phyloP scores from a whole-genome alignment of 805 yeast species.

The Kazachstania taianensis region DNA sequence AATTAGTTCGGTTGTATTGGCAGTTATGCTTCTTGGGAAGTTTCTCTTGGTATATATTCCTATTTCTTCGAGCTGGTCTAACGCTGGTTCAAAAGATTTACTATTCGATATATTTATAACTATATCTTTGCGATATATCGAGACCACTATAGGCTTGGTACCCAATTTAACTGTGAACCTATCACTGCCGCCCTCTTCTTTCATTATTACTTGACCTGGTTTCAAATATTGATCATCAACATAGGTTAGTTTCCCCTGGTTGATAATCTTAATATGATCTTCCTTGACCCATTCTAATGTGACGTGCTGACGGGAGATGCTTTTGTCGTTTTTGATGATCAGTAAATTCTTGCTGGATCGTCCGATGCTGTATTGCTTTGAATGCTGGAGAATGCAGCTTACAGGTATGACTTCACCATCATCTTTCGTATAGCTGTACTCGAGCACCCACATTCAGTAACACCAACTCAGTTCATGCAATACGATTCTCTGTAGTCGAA shows the following conservation, averaged over 20 bases:
- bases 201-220: conserved; percentile 11
- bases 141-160: too few relatives aligned
- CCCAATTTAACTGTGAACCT: too few relatives aligned
- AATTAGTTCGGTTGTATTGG: too few relatives aligned
- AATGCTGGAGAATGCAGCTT: conserved; percentile 13
- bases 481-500: too few relatives aligned
- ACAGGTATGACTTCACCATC: conserved; percentile 10
- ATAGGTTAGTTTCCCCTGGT: conserved; percentile 25
- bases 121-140: too few relatives aligned
- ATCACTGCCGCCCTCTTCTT: too few relatives aligned
- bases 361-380: conserved; percentile 16
- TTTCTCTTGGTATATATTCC: too few relatives aligned
- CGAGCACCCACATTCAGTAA: conserved; percentile 22
- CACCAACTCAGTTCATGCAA: too few relatives aligned
- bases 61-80: too few relatives aligned
- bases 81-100: too few relatives aligned
- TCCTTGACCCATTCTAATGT: conserved; percentile 11
- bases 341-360: conserved; percentile 24
- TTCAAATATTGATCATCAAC: conserved; percentile 12
- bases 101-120: too few relatives aligned
- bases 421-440: conserved; percentile 14
- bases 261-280: conserved; percentile 7
- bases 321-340: conserved; percentile 25
- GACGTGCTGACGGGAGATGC: conserved; percentile 27
- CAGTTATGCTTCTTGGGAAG: too few relatives aligned